Evolutionary conservation across 805 yeast genomes (phyloP).

Genomic region (Kluyveromyces starmeri): DNA sequence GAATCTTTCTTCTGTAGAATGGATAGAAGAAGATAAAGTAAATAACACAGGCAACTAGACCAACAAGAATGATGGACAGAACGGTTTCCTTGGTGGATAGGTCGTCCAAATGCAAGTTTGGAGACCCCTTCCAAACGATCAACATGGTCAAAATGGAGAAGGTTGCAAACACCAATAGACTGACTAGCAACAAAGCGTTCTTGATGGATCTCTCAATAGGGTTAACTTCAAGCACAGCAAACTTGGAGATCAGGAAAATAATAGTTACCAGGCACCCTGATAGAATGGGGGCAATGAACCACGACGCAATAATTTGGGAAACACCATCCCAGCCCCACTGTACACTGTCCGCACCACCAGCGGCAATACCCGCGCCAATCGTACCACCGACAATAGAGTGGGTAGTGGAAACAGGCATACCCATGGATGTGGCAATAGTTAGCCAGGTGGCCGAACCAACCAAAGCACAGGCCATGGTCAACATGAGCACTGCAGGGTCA

Average conservation of each 20-base stretch:
- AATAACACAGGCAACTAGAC: conserved; percentile 43
- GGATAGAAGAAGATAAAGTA: conserved; percentile 53
- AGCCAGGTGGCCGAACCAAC: conserved; percentile 70
- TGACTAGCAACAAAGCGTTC: conserved; percentile 51
- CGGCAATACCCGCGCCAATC: conserved; percentile 68
- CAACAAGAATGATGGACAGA: conserved; percentile 59
- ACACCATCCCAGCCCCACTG: conserved; percentile 75
- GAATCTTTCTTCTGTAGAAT: conserved; percentile 49
- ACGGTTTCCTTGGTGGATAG: conserved; percentile 44
- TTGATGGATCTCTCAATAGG: conserved; percentile 38
- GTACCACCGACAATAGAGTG: conserved; percentile 72
- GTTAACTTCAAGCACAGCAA: conserved; percentile 43
- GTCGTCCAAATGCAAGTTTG: conserved; percentile 48
- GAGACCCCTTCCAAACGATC: conserved; percentile 76
- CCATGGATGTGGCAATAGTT: conserved; percentile 53
- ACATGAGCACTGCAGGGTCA: conserved; percentile 64
- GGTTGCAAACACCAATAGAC: conserved; percentile 50
- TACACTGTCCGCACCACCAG: conserved; percentile 51
- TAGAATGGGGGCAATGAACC: conserved; percentile 69
- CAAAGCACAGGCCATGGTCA: conserved; percentile 66
- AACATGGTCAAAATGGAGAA: conserved; percentile 62
- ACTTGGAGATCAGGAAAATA: conserved; percentile 52
- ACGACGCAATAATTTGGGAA: conserved; percentile 64
- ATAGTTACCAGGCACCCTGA: conserved; percentile 58
- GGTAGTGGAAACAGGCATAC: conserved; percentile 77